Base-by-base conservation (phyloP, 1,139 yeast genomes). In the Yamadazyma jaroonii region DNA sequence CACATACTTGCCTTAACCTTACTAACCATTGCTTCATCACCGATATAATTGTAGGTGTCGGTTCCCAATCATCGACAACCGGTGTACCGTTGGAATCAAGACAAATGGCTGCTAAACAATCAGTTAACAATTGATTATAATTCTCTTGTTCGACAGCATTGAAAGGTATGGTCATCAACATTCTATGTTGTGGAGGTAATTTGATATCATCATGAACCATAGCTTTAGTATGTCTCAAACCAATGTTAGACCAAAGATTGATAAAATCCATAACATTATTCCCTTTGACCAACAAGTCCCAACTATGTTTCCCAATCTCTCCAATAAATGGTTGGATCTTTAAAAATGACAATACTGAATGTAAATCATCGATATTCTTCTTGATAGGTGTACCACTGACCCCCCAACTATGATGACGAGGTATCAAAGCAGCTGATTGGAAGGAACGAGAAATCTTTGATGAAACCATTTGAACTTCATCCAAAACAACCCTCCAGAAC, bases 321-420 rank as follows among this genome's bases (percentile, higher is more conserved):
- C 62, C 61, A 21, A 54, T 49, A 48, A 87, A 84, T 0, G 97
- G 97, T 35, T 69, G 69, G 22, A 78, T 59, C 42, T 82, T 70
- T 44, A 89, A 61, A 52, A 87, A 90, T 12, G 77, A 72, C 27
- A 89, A 56, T 6, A 88, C 70, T 0, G 95, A 84, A 38, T 75
- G 79, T 39, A 89, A 64, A 58, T 90, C 96, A 33, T 66, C 63
- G 41, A 86, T 61, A 32, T 76, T 69, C 46, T 77, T 78, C 45
- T 80, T 78, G 9, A 89, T 84, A 0, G 97, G 95, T 0, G 98
- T 92, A 6, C 98, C 98, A 0, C 96, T 85, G 0, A 89, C 96
- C 6, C 96, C 96, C 97, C 97, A 92, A 0, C 96, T 80, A 61
- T 92, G 97, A 37, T 79, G 76, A 37, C 96, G 67, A 3, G 96